Base-by-base conservation (phyloP, 2,329 filamentous ascomycete genomes). In the Colletotrichum viniferum region DNA sequence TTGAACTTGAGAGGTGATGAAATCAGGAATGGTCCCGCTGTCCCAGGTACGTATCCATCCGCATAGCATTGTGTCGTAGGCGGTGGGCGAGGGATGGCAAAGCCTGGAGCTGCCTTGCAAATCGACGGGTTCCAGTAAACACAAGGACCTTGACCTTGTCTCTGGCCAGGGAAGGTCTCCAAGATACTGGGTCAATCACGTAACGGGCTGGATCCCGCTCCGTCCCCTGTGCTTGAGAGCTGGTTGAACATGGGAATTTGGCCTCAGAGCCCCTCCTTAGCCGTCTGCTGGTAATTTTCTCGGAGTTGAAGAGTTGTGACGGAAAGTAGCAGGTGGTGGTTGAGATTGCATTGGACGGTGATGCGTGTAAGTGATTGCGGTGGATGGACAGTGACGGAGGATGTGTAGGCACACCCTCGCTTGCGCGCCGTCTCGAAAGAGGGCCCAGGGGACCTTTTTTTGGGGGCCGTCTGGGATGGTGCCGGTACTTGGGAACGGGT, bases 131-230 rank as follows among this genome's bases (percentile, higher is more conserved):
- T 55, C 61, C 73, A 73, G 62, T 64, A 32, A 55, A 56, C 30
- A 56, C 55, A 48, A 38, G 56, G 24, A 43, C 69, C 69, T 67
- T 63, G 63, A 72, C 73, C 73, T 58, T 68, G 73, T 48, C 38
- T 13, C 21, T 13, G 67, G 21, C 70, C 69, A 64, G 55, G 28
- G 30, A 65, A 62, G 28, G 72, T 72, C 69, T 68, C 69, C 73
- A 73, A 75, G 63, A 75, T 26, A 68, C 73, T 75, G 73, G 73
- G 73, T 75, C 73, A 34, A 73, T 73, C 73, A 75, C 73, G 73
- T 75, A 75, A 75, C 69, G 69, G 69, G 72, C 72, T 75, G 62
- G 38, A 68, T 73, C 60, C 72, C 58, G 56, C 63, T 68, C 69
- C 73, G 73, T 64, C 69, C 69, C 69, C 69, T 73, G 56, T 72